These are phyloP conservation scores for Botryobasidium botryosum DNA, from an alignment of 768 basidiomycete genomes.

Conservation along the genomic window DNA sequence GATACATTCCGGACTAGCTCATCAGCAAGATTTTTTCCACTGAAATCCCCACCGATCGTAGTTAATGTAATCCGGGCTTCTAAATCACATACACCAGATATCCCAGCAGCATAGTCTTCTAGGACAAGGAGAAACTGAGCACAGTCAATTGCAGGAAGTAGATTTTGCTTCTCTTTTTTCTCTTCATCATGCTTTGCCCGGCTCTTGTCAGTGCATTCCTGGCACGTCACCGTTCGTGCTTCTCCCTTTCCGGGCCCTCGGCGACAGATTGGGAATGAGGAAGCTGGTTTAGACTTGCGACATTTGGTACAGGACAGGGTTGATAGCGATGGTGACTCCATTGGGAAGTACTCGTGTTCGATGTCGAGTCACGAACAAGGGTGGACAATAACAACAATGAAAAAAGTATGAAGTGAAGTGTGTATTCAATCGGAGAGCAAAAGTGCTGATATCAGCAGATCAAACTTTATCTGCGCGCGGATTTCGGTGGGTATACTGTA, in stretches of 20 bases:
- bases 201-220: slow-evolving; percentile 1
- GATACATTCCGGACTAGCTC: neutral
- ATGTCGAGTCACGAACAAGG: too few relatives aligned
- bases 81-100: neutral
- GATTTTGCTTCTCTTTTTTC: slow-evolving; percentile 4
- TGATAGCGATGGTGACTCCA: too few relatives aligned
- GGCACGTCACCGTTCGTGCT: neutral
- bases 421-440: too few relatives aligned
- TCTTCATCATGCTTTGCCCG: slow-evolving; percentile 2
- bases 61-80: slow-evolving; percentile 2
- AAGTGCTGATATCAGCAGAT: too few relatives aligned
- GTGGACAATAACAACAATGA: too few relatives aligned
- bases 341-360: too few relatives aligned
- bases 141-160: neutral
- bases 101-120: neutral
- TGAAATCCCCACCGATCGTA: neutral
- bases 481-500: too few relatives aligned
- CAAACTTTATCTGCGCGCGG: too few relatives aligned
- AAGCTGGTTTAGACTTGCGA: neutral
- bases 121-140: neutral
- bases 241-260: neutral
- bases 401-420: too few relatives aligned
- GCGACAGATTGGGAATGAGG: neutral
- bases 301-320: neutral
- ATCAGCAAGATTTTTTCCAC: neutral